Evolutionary conservation across 495 filamentous ascomycete species (phyloP), one percentile per base, ranked within the genome.

Genomic region (Geopyxis carbonaria): DNA sequence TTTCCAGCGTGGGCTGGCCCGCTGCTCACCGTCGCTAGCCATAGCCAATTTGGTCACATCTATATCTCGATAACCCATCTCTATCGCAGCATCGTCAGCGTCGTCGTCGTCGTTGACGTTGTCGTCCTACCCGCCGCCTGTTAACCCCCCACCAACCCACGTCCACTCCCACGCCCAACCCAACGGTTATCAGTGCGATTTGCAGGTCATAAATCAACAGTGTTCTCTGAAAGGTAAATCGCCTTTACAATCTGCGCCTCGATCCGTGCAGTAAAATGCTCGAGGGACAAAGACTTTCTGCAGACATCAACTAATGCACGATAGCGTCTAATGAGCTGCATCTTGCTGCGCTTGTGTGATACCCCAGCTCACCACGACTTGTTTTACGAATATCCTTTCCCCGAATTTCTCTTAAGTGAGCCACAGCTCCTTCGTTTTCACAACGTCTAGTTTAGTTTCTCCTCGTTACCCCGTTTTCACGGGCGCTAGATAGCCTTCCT

Each of bases 1-100:
- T 14, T 15, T 28, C 16, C 31, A 37, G 34, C 16, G 34, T 37
- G 34, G 36, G 36, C 36, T 39, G 36, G 36, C 36, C 36, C 36
- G 36, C 36, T 39, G 36, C n/a, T 29, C 18, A 16, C 11, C 9
- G 13, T 18, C 10, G 10, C 31, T 34, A 34, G 10, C 31, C 11
- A 34, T n/a, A n/a, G n/a, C n/a, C n/a, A n/a, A n/a, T n/a, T n/a
- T n/a, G n/a, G n/a, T n/a, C n/a, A n/a, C n/a, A n/a, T n/a, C n/a
- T n/a, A n/a, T n/a, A n/a, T n/a, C n/a, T n/a, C n/a, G n/a, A n/a
- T n/a, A n/a, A n/a, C n/a, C n/a, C n/a, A n/a, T n/a, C n/a, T n/a
- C n/a, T n/a, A n/a, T n/a, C n/a, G n/a, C n/a, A n/a, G n/a, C n/a
- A n/a, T n/a, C n/a, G n/a, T n/a, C n/a, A n/a, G n/a, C n/a, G n/a